These are phyloP conservation scores for Pichiaceae sp. DNA, from an alignment of 1,139 yeast species.

Conservation along the genomic window DNA sequence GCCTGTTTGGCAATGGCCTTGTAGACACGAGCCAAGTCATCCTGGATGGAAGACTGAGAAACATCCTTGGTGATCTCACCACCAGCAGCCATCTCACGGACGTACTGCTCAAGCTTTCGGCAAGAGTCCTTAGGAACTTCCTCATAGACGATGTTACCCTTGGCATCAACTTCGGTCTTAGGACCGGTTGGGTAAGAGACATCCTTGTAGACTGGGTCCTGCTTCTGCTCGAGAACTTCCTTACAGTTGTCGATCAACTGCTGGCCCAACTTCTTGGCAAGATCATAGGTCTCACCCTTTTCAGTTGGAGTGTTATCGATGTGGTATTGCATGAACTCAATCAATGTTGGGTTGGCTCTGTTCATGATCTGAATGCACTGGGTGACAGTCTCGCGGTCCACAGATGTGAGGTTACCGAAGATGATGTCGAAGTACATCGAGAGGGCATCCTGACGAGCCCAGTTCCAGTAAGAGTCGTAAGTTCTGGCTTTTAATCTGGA, in stretches of 20 bases:
- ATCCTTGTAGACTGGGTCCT: constrained; percentile 88
- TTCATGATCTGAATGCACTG: constrained; percentile 98
- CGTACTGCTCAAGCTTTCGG: constrained; percentile 92
- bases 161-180: constrained; percentile 75
- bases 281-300: constrained; percentile 81
- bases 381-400: constrained; percentile 92
- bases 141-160: constrained; percentile 77
- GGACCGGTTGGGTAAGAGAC: constrained; percentile 94
- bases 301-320: constrained; percentile 86
- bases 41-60: constrained; percentile 65
- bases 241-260: constrained; percentile 93
- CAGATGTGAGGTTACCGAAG: constrained; percentile 82
- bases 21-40: constrained; percentile 80
- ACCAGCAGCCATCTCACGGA: constrained; percentile 94
- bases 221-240: constrained; percentile 52
- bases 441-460: constrained; percentile 97
- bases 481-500: constrained; percentile 90
- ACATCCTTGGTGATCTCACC: constrained; percentile 63
- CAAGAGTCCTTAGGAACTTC: constrained; percentile 87
- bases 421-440: constrained; percentile 93
- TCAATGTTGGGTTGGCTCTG: constrained; percentile 88
- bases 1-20: constrained; percentile 72
- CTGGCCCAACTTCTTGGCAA: constrained; percentile 84
- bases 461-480: constrained; percentile 97
- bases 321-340: constrained; percentile 96